phyloP scores from a whole-genome alignment of 768 basidiomycete genomes.

The Xerocomus spinulosus region DNA sequence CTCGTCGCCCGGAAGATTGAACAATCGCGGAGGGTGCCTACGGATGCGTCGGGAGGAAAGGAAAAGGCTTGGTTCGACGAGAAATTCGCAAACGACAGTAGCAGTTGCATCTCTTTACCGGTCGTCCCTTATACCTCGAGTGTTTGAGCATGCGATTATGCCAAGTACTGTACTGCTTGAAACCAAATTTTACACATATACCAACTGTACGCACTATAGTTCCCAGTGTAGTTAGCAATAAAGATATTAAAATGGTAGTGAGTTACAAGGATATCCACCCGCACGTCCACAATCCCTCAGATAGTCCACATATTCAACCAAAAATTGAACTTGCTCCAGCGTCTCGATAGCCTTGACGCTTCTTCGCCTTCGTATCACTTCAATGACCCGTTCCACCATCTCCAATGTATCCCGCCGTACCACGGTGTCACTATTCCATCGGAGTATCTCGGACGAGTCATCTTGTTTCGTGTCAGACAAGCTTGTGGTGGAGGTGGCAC shows the following conservation, averaged over 20 bases:
- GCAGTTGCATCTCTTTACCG: constrained; percentile 12
- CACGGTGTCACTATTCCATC: constrained; percentile 20
- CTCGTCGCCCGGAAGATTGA: constrained; percentile 18
- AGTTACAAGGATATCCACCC: neutral
- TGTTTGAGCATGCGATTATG: neutral
- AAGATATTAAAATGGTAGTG: neutral
- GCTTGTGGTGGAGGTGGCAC: neutral
- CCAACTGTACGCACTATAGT: neutral
- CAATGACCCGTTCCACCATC: constrained; percentile 69
- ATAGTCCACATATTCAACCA: constrained; percentile 72
- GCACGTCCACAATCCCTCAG: constrained; percentile 30
- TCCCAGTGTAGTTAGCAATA: constrained; percentile 3
- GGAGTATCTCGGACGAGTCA: neutral
- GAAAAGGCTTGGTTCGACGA: constrained; percentile 19
- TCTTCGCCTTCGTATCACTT: constrained; percentile 66
- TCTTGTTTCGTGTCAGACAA: constrained; percentile 13
- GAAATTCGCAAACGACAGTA: constrained; percentile 8
- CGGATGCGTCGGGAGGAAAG: constrained; percentile 4
- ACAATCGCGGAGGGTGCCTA: constrained; percentile 3
- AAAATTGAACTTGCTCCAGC: constrained; percentile 84
- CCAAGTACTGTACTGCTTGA: neutral
- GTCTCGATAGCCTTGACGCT: constrained; percentile 93
- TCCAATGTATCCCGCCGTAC: constrained; percentile 49
- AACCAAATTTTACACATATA: neutral
- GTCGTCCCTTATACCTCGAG: constrained; percentile 5